Evolutionary conservation across 2,329 filamentous ascomycete genomes (phyloP).

Genomic region (Aspergillus persii): DNA sequence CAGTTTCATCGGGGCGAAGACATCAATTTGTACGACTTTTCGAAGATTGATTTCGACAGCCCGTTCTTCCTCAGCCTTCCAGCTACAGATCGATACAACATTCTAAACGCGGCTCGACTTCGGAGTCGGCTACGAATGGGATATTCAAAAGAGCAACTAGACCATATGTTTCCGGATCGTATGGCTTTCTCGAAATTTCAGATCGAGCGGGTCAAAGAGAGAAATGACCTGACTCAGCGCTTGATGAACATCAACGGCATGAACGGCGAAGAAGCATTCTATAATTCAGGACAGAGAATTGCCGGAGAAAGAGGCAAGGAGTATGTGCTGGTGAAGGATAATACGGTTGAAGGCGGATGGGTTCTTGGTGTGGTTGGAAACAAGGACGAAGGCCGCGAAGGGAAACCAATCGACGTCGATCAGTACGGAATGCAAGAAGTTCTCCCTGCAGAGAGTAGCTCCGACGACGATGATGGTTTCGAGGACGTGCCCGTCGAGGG

Average conservation of each 20-base stretch:
- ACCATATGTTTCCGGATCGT: constrained; percentile 93
- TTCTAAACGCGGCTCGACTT: constrained; percentile 87
- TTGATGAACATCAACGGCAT: constrained; percentile 94
- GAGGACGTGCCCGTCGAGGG: constrained; percentile 93
- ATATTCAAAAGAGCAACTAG: constrained; percentile 90
- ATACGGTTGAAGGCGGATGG: constrained; percentile 93
- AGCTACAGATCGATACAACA: constrained; percentile 90
- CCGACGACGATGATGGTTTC: constrained; percentile 73
- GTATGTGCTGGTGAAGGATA: constrained; percentile 94
- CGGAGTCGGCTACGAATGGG: constrained; percentile 91
- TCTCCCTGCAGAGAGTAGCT: constrained; percentile 58
- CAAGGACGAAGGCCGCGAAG: constrained; percentile 72
- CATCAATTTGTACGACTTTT: constrained; percentile 87
- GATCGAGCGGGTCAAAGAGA: constrained; percentile 86
- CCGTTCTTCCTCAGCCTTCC: constrained; percentile 93
- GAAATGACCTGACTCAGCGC: constrained; percentile 91
- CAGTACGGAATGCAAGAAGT: constrained; percentile 50
- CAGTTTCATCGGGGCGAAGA: constrained; percentile 93
- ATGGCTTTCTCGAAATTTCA: constrained; percentile 98
- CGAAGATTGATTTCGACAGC: constrained; percentile 96
- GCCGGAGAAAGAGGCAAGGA: constrained; percentile 80
- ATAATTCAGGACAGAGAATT: constrained; percentile 56
- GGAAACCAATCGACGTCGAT: constrained; percentile 93
- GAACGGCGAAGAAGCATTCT: constrained; percentile 70
- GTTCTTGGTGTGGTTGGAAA: constrained; percentile 89